phyloP scores from a whole-genome alignment of 1,284 basidiomycete genomes.

The Moniliella sp. region DNA sequence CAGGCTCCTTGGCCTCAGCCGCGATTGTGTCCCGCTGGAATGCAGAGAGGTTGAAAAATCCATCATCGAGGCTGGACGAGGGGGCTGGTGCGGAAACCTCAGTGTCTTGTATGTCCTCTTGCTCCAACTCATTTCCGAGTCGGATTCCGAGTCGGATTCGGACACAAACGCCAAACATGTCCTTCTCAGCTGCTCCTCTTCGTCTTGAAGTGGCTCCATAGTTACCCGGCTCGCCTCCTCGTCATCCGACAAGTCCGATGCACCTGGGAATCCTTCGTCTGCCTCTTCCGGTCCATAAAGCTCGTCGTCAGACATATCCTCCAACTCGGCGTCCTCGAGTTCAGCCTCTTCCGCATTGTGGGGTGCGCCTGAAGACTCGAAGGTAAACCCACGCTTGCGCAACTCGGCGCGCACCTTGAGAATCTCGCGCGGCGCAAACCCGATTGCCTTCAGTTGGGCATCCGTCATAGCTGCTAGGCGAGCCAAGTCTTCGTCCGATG shows the following conservation, averaged over 20 bases:
- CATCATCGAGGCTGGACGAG: constrained; percentile 55
- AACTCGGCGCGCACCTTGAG: neutral
- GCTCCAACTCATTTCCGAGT: constrained; percentile 5
- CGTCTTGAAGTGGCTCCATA: constrained; percentile 23
- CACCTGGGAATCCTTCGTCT: constrained; percentile 15
- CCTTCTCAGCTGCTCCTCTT: constrained; percentile 16
- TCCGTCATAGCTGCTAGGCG: neutral
- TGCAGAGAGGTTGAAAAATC: constrained; percentile 67
- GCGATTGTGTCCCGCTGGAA: constrained; percentile 61
- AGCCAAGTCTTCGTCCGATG: constrained; percentile 1
- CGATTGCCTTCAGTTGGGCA: neutral
- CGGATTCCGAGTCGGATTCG: constrained; percentile 3
- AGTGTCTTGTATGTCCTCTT: constrained; percentile 26
- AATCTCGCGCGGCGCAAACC: neutral
- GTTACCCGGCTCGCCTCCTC: constrained; percentile 9
- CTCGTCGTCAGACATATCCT: constrained; percentile 7
- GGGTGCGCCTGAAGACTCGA: constrained; percentile 3
- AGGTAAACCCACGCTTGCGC: too few species aligned
- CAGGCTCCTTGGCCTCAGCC: too few species aligned
- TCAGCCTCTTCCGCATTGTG: constrained; percentile 3
- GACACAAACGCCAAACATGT: neutral
- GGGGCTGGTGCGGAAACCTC: constrained; percentile 4
- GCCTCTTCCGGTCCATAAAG: constrained; percentile 5
- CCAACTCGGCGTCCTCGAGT: constrained; percentile 5
- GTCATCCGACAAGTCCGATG: constrained; percentile 23